Evolutionary conservation across 164 flowering plant species (phyloP).

Genomic region (Kalanchoe fedtschenkoi): DNA sequence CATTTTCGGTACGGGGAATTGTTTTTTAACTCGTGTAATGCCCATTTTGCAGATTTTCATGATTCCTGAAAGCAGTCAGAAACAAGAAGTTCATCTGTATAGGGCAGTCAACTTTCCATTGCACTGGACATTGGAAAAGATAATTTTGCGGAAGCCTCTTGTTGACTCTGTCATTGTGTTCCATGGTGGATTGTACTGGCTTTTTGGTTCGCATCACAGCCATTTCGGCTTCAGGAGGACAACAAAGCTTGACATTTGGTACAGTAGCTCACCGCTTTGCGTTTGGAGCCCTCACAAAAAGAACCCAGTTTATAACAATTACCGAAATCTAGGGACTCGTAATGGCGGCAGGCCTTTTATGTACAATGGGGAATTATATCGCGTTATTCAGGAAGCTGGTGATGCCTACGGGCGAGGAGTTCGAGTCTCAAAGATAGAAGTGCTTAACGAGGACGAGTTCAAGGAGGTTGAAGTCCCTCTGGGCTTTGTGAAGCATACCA

Average conservation of each 20-base stretch:
- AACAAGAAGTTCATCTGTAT: constrained; percentile 66
- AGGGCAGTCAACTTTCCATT: constrained; percentile 68
- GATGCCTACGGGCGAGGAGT: constrained; percentile 67
- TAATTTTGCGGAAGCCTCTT: constrained; percentile 66
- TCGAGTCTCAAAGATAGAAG: constrained; percentile 53
- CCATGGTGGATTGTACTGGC: constrained; percentile 59
- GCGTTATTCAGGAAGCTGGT: constrained; percentile 87
- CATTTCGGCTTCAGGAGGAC: constrained; percentile 64
- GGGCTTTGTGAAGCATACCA: constrained; percentile 38
- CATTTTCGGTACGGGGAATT: neutral
- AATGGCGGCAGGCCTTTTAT: constrained; percentile 90
- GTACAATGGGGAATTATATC: constrained; percentile 58
- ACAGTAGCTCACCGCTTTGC: constrained; percentile 73
- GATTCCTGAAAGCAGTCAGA: constrained; percentile 87
- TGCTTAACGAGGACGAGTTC: constrained; percentile 53
- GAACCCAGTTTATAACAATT: constrained; percentile 63
- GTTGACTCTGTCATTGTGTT: constrained; percentile 60
- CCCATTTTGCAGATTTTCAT: constrained; percentile 64
- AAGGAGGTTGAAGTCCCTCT: constrained; percentile 72
- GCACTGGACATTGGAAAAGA: constrained; percentile 65
- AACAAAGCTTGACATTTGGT: constrained; percentile 90
- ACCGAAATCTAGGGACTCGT: constrained; percentile 60
- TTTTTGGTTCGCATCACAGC: constrained; percentile 85
- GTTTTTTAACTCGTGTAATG: neutral
- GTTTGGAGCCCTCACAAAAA: constrained; percentile 90